Evolutionary conservation across 257 asterid species (phyloP).

Genomic region (Solanum raphanifolium): DNA sequence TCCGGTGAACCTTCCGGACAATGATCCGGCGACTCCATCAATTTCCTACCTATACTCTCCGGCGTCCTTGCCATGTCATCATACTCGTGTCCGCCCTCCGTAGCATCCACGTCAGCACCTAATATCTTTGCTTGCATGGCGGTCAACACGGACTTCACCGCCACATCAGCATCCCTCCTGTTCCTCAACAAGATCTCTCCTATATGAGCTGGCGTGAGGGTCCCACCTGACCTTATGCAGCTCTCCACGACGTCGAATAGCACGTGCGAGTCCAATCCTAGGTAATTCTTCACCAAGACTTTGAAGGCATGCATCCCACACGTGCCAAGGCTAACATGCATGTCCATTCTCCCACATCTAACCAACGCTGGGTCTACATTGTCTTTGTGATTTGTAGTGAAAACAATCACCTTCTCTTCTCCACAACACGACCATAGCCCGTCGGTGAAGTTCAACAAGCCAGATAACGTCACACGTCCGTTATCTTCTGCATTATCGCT

Average conservation of each 20-base stretch:
- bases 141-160: conserved; percentile 17
- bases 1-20: conserved; percentile 13
- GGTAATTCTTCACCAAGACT: conserved; percentile 38
- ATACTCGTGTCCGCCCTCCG: neutral
- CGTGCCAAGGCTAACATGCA: conserved; percentile 51
- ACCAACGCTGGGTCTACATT: conserved; percentile 44
- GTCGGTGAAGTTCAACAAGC: conserved; percentile 41
- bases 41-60: conserved; percentile 4
- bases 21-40: conserved; percentile 9
- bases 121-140: conserved; percentile 33
- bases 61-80: conserved; percentile 24
- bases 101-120: conserved; percentile 18
- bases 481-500: conserved; percentile 1
- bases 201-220: conserved; percentile 35
- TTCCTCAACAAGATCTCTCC: conserved; percentile 41
- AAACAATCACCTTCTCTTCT: conserved; percentile 25
- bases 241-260: conserved; percentile 36
- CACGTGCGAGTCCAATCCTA: conserved; percentile 32
- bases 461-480: conserved; percentile 43
- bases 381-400: conserved; percentile 36
- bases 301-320: conserved; percentile 45
- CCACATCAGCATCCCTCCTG: conserved; percentile 22
- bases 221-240: conserved; percentile 38
- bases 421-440: conserved; percentile 46
- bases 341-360: conserved; percentile 56